These are phyloP conservation scores for Fraxinus sp. DNA, from an alignment of 305 asterid genomes.

Conservation along the genomic window DNA sequence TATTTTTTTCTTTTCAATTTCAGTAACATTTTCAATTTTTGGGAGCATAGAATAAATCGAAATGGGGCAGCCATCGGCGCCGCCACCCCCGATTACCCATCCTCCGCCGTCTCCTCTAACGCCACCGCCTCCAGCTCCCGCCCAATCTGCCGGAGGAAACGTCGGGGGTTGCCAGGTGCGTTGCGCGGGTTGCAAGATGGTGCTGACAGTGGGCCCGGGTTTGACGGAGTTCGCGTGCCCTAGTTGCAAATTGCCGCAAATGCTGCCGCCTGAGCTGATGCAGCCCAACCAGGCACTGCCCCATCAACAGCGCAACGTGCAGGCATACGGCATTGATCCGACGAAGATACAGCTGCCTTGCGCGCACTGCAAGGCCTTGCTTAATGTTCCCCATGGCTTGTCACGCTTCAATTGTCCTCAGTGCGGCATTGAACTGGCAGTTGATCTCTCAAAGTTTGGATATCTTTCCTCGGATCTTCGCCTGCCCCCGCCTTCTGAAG, in stretches of 20 bases:
- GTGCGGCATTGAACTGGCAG: slow-evolving; percentile 69
- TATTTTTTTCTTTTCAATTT: background rate
- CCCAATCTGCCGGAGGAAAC: slow-evolving; percentile 13
- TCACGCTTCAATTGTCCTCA: slow-evolving; percentile 86
- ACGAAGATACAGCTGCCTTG: slow-evolving; percentile 97
- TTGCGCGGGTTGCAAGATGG: slow-evolving; percentile 93
- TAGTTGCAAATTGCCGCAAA: slow-evolving; percentile 86
- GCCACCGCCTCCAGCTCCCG: slow-evolving; percentile 37
- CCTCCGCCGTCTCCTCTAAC: slow-evolving; percentile 48
- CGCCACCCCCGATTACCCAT: slow-evolving; percentile 59
- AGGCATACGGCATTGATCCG: slow-evolving; percentile 95
- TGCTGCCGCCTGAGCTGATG: slow-evolving; percentile 92
- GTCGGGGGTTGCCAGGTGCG: slow-evolving; percentile 81
- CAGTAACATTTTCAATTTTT: background rate
- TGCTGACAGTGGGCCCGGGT: slow-evolving; percentile 70
- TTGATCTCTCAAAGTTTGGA: slow-evolving; percentile 62
- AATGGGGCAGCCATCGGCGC: slow-evolving; percentile 82
- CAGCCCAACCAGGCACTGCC: slow-evolving; percentile 35
- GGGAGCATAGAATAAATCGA: background rate
- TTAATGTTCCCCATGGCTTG: slow-evolving; percentile 89
- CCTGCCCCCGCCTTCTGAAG: slow-evolving; percentile 59
- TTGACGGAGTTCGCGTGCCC: slow-evolving; percentile 93
- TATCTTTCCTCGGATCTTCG: slow-evolving; percentile 41
- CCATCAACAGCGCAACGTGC: slow-evolving; percentile 49
- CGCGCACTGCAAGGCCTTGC: slow-evolving; percentile 85